A percentile compares a stretch with the other conserved stretches of the same genome.
phyloP scores from a whole-genome alignment of 192 early-diverging fungal genomes.

The Allomyces macrogynus region DNA sequence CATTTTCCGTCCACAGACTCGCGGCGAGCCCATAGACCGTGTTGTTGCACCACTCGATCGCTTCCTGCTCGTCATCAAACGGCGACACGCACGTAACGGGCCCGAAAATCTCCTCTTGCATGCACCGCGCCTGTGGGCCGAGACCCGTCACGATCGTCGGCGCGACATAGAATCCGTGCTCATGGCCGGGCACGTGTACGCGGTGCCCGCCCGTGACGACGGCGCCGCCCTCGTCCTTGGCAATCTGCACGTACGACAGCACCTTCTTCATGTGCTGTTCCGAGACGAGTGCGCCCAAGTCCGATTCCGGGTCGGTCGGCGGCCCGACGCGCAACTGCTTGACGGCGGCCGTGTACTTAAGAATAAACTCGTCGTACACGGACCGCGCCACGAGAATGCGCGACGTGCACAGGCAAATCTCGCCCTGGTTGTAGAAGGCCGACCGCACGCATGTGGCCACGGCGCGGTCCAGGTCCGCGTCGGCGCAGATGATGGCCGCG shows the following conservation, averaged over 20 bases:
- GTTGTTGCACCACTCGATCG: slow-evolving; percentile 40
- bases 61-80: slow-evolving; percentile 55
- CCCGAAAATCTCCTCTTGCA: slow-evolving; percentile 73
- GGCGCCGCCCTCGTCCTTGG: slow-evolving; percentile 16
- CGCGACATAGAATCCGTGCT: slow-evolving; percentile 53
- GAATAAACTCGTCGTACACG: slow-evolving; percentile 42
- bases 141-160: slow-evolving; percentile 54
- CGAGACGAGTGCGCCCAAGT: slow-evolving; percentile 54
- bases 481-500: slow-evolving; percentile 53
- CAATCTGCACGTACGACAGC: slow-evolving; percentile 38
- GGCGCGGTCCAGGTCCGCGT: slow-evolving; percentile 50
- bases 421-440: slow-evolving; percentile 55
- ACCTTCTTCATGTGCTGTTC: slow-evolving; percentile 51
- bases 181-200: neutral
- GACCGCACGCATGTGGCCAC: slow-evolving; percentile 39
- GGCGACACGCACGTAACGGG: slow-evolving; percentile 57
- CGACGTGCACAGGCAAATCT: slow-evolving; percentile 60
- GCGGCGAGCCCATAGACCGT: slow-evolving; percentile 57
- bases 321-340: slow-evolving; percentile 43
- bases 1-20: slow-evolving; percentile 49
- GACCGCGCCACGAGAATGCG: slow-evolving; percentile 52
- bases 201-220: slow-evolving; percentile 10
- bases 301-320: slow-evolving; percentile 33
- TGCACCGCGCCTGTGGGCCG: slow-evolving; percentile 14
- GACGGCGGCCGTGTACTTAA: slow-evolving; percentile 27